Base-by-base conservation (phyloP, 208 protist genomes). In the Novymonas esmeraldas region DNA sequence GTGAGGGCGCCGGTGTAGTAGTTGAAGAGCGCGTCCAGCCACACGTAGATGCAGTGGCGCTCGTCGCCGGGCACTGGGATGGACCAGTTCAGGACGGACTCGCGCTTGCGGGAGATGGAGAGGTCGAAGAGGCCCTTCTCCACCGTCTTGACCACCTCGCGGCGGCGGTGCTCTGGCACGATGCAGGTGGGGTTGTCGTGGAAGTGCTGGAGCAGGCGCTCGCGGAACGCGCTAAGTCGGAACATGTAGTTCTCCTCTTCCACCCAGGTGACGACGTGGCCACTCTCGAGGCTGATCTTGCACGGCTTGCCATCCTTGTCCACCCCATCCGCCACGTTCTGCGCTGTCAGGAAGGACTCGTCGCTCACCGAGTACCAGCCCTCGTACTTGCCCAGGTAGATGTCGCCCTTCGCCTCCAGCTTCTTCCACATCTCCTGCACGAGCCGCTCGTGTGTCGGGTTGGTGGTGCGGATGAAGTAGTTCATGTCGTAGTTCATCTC, bases 11-110 rank as follows among this genome's bases (percentile, higher is more conserved):
- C 93, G 10, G 98, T 99, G 42, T 99, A 88, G 82, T 99, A 99
- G 82, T 99, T 99, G 41, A 96, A 97, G 1, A 99, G 89, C 0
- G 99, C 99, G 77, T 99, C 99, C 1, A 99, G 90, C 99, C 99
- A 99, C 16, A 99, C 99, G 82, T 99, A 99, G 65, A 99, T 98
- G 57, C 92, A 95, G 72, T 99, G 97, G 50, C 87, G 58, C 28
- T 95, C 81, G 68, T 99, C 97, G 29, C 85, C 76, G 7, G 98
- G 98, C n/a, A 99, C 96, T 0, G 88, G 93, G 34, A 99, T 98
- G 41, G 98, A 98, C 99, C 99, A 99, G 56, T 89, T 62, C 33
- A 79, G 72, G 20, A 98, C 86, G 3, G 88, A 83, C 44, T 89
- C 83, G 44, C 78, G 67, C 61, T 88, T 93, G 39, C 98, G 92